Evolutionary conservation across 257 asterid genomes (phyloP).

Genomic region (Solanum rostratum): DNA sequence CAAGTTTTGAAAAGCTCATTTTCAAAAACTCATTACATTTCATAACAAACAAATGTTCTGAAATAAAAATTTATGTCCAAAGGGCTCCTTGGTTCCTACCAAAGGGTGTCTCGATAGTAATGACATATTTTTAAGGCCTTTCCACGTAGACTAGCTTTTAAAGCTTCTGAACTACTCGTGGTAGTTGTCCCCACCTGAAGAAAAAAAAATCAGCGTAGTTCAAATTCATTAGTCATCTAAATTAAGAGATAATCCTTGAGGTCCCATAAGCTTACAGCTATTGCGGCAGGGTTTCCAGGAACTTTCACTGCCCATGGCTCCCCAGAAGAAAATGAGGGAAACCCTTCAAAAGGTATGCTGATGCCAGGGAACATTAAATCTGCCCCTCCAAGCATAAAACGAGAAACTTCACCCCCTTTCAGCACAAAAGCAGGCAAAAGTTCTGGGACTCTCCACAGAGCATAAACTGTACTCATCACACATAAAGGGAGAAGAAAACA

Average conservation of each 20-base stretch:
- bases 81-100: constrained; percentile 28
- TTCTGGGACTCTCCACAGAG: constrained; percentile 90
- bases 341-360: constrained; percentile 58
- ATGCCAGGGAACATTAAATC: constrained; percentile 98
- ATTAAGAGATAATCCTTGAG: neutral
- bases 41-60: neutral
- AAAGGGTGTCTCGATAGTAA: constrained; percentile 71
- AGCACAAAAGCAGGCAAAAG: constrained; percentile 80
- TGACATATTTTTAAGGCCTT: constrained; percentile 79
- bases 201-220: neutral
- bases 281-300: constrained; percentile 91
- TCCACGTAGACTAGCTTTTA: constrained; percentile 83
- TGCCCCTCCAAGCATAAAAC: constrained; percentile 84
- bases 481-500: neutral
- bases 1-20: neutral
- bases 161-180: constrained; percentile 70
- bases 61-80: neutral
- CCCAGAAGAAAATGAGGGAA: constrained; percentile 71
- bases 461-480: constrained; percentile 47
- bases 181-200: constrained; percentile 82
- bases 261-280: constrained; percentile 60
- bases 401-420: constrained; percentile 93
- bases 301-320: constrained; percentile 88
- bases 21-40: neutral
- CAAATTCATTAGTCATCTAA: neutral